Percentiles rank a stretch among this genome's conserved stretches.
These are phyloP conservation scores for Scenedesmus sp. DNA, from an alignment of 163 green algal species.

Conservation along the genomic window DNA sequence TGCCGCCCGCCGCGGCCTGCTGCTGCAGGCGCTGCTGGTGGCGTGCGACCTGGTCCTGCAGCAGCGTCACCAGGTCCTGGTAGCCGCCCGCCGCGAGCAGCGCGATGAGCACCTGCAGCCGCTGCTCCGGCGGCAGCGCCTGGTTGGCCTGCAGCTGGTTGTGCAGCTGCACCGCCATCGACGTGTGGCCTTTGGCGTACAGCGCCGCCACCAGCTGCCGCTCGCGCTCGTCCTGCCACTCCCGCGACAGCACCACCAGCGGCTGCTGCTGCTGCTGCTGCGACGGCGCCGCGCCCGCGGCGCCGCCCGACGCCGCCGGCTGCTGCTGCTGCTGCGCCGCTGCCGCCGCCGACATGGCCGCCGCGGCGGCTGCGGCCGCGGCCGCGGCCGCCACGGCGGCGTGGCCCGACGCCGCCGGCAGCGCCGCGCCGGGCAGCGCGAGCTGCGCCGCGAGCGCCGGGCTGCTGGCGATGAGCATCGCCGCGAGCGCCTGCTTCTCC, in stretches of 20 bases:
- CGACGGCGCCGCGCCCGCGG: background rate
- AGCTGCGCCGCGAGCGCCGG: constrained; percentile 34
- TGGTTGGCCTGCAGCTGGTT: constrained; percentile 41
- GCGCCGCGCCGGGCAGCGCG: constrained; percentile 3
- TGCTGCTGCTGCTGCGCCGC: constrained; percentile 15
- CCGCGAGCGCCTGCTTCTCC: constrained; percentile 32
- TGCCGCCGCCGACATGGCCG: background rate
- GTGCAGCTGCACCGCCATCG: constrained; percentile 45
- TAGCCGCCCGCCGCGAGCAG: constrained; percentile 35
- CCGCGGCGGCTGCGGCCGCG: background rate
- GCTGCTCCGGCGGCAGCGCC: constrained; percentile 19
- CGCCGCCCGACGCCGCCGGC: background rate
- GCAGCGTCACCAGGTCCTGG: constrained; percentile 11
- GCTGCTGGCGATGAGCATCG: constrained; percentile 41
- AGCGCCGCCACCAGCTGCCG: constrained; percentile 40
- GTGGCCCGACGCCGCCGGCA: too few species aligned
- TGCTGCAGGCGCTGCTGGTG: constrained; percentile 33
- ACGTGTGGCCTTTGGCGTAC: constrained; percentile 41
- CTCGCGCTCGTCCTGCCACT: constrained; percentile 45
- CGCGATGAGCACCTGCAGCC: constrained; percentile 22
- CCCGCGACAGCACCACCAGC: constrained; percentile 5
- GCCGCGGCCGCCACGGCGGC: too few species aligned
- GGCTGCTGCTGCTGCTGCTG: constrained; percentile 31
- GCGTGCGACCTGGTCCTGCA: constrained; percentile 36
- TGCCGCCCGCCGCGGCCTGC: background rate